phyloP scores from a whole-genome alignment of 768 basidiomycete genomes.

The Infundibulicybe gibba region DNA sequence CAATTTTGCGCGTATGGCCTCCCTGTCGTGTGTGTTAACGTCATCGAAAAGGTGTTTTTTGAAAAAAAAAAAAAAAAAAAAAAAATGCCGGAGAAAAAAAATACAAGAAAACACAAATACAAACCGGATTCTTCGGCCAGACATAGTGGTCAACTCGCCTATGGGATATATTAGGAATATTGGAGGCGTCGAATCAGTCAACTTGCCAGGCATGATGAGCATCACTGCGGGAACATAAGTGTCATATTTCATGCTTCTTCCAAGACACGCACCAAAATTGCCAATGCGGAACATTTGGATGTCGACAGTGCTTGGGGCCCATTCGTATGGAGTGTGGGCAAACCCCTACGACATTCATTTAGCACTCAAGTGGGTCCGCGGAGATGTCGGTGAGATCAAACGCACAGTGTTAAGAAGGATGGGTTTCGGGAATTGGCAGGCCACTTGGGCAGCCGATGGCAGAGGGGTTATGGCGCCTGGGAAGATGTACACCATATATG shows the following conservation, averaged over 20 bases:
- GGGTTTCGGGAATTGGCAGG: slow-evolving; percentile 76
- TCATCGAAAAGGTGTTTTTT: too few relatives aligned
- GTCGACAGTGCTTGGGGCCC: slow-evolving; percentile 72
- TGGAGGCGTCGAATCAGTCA: background rate
- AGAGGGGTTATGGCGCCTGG: slow-evolving; percentile 63
- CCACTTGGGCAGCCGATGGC: slow-evolving; percentile 56
- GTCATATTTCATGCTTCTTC: background rate
- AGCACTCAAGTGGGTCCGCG: slow-evolving; percentile 6
- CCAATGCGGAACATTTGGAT: slow-evolving; percentile 78
- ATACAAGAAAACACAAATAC: too few relatives aligned
- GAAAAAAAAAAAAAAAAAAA: too few relatives aligned
- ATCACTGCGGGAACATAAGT: slow-evolving; percentile 40
- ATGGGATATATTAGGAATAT: background rate
- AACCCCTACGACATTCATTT: slow-evolving; percentile 43
- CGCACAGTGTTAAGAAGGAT: slow-evolving; percentile 71
- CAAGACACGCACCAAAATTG: slow-evolving; percentile 45
- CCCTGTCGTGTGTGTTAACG: slow-evolving; percentile 30
- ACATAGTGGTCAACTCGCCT: slow-evolving; percentile 81
- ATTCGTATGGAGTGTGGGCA: slow-evolving; percentile 65
- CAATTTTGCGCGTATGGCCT: slow-evolving; percentile 62
- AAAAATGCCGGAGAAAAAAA: too few relatives aligned
- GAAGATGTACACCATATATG: background rate
- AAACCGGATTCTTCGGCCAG: slow-evolving; percentile 70
- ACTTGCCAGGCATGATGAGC: slow-evolving; percentile 63
- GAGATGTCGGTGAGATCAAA: slow-evolving; percentile 8